Base-by-base conservation (phyloP, 169 alveolate genomes). In the Plasmodium adleri region DNA sequence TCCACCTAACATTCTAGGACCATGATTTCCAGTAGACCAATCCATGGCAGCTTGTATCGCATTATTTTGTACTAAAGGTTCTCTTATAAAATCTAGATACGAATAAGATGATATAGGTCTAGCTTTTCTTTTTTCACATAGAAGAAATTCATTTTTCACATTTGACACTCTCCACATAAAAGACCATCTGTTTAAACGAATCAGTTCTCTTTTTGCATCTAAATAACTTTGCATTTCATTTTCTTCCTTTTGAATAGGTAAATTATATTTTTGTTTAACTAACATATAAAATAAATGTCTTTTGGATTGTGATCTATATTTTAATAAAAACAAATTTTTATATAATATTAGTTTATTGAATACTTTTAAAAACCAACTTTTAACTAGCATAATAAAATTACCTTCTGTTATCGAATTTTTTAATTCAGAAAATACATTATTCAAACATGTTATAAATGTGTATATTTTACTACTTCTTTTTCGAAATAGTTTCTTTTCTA, bases 1-100 rank as follows among this genome's bases (percentile, higher is more conserved):
- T 22, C 96, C 96, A 0, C 96, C 96, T 32, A 94, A 49, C 95
- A 94, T 91, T 28, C 96, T 90, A 4, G 96, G 95, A 0, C 96
- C 96, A 88, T 94, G 96, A 43, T 92, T 92, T 8, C 96, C 96
- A 5, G 96, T 94, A 0, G 95, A 74, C 93, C 93, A 94, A 63
- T 85, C 59, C 39, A 73, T 76, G 0, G 94, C 96, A 3, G 95
- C 94, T 7, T 91, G 88, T 4, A 94, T 89, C 22, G 96, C 96
- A n/a, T 87, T 85, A 45, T 93, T 76, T 73, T 94, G 96, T 64
- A 94, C 96, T 10, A 54, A 52, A 6, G 90, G 88, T 49, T 94
- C 96, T 6, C 96, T 75, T 28, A 94, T 49, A 70, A 94, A 94
- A 64, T 94, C 94, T 43, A 94, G 74, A 70, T 94, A 94, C 63